Percentiles rank a stretch among this genome's conserved stretches.
Evolutionary conservation across 2,329 filamentous ascomycete genomes (phyloP).

Genomic region (Verticillium tricorpus): DNA sequence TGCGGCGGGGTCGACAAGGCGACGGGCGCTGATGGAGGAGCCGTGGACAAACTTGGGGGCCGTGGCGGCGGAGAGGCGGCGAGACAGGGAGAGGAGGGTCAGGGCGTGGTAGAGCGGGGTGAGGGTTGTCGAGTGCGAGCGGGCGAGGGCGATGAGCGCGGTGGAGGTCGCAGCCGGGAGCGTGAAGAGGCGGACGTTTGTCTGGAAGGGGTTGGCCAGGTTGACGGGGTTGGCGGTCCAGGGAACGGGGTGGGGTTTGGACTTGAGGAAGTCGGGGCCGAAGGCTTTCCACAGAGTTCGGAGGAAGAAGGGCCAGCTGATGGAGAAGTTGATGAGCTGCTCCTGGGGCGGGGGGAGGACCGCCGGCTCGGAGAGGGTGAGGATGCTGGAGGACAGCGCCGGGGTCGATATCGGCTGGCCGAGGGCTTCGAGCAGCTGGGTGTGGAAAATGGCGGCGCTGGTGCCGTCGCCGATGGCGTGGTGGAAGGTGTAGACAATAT

Average conservation of each 20-base stretch:
- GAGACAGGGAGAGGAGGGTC: constrained; percentile 33
- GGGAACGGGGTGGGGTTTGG: constrained; percentile 13
- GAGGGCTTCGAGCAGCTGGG: constrained; percentile 38
- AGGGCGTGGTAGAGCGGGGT: constrained; percentile 46
- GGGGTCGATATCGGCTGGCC: constrained; percentile 14
- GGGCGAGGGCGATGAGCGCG: constrained; percentile 32
- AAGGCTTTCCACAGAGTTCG: constrained; percentile 33
- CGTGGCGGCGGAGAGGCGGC: constrained; percentile 25
- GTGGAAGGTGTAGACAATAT: constrained; percentile 46
- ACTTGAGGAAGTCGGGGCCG: constrained; percentile 32
- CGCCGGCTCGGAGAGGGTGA: constrained; percentile 25
- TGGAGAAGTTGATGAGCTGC: constrained; percentile 31
- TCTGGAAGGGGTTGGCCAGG: constrained; percentile 27
- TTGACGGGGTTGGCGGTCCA: constrained; percentile 35
- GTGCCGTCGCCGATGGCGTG: constrained; percentile 50
- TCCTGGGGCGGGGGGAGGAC: constrained; percentile 35
- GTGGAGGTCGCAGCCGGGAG: constrained; percentile 23
- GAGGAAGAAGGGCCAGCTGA: constrained; percentile 35
- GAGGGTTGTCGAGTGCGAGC: constrained; percentile 37
- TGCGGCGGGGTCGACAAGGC: constrained; percentile 22
- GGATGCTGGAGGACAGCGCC: constrained; percentile 6
- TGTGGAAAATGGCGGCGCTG: constrained; percentile 44
- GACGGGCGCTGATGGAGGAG: constrained; percentile 42
- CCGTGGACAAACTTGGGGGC: constrained; percentile 28
- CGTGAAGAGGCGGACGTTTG: constrained; percentile 31